A percentile compares a stretch with the other conserved stretches of the same genome.
Evolutionary conservation across 208 protist genomes (phyloP).

Genomic region (Strigomonas galati): DNA sequence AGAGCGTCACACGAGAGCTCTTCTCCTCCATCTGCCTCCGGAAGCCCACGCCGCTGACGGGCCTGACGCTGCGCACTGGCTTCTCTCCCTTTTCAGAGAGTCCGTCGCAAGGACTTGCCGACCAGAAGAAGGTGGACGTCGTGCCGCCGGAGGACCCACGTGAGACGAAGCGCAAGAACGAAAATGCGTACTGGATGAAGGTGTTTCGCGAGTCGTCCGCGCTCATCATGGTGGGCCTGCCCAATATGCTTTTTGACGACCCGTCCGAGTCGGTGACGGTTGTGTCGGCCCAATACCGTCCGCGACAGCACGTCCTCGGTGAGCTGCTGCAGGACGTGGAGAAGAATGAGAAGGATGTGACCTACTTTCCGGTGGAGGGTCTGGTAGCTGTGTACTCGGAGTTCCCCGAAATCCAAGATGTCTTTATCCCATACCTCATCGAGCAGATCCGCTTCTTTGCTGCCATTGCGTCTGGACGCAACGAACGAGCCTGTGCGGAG

Average conservation of each 20-base stretch:
- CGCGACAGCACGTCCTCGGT: slow-evolving; percentile 17
- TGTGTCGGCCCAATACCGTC: slow-evolving; percentile 24
- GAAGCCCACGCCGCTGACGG: slow-evolving; percentile 8
- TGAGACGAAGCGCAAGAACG: not conserved
- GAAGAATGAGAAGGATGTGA: slow-evolving; percentile 6
- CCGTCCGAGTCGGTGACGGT: slow-evolving; percentile 4
- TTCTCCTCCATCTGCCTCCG: slow-evolving; percentile 21
- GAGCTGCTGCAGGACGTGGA: slow-evolving; percentile 29
- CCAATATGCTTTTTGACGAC: slow-evolving; percentile 26
- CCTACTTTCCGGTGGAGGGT: slow-evolving; percentile 35
- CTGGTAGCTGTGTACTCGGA: slow-evolving; percentile 23
- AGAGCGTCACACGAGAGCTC: slow-evolving; percentile 15
- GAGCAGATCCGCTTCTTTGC: slow-evolving; percentile 33
- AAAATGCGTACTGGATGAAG: slow-evolving; percentile 9
- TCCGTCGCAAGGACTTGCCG: not conserved
- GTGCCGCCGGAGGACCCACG: not conserved
- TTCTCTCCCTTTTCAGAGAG: slow-evolving; percentile 3
- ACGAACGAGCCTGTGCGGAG: slow-evolving; percentile 7
- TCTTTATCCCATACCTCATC: slow-evolving; percentile 31
- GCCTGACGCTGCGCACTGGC: not conserved
- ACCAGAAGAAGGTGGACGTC: not conserved
- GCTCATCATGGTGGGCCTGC: slow-evolving; percentile 26
- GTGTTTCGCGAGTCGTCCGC: slow-evolving; percentile 6
- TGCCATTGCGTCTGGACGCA: slow-evolving; percentile 27
- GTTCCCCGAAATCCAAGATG: slow-evolving; percentile 31